phyloP scores from a whole-genome alignment of 1,284 basidiomycete species.

The Dichomitus squalens region DNA sequence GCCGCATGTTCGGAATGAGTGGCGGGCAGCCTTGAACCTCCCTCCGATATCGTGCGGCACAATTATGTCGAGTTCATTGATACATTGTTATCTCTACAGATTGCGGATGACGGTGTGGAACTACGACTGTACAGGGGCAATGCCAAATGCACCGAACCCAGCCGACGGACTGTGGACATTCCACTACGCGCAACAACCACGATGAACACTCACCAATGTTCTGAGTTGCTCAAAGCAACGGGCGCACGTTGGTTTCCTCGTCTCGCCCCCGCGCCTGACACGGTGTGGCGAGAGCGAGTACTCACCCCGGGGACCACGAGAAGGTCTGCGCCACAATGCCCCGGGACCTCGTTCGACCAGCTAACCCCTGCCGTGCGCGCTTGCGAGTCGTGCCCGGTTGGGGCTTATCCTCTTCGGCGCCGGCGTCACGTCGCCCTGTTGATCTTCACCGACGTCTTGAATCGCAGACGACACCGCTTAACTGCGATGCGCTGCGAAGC shows the following conservation, averaged over 20 bases:
- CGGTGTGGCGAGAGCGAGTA: constrained; percentile 9
- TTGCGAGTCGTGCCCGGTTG: constrained; percentile 11
- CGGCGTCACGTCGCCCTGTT: constrained; percentile 5
- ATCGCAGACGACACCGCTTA: constrained; percentile 9
- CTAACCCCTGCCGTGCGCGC: constrained; percentile 19
- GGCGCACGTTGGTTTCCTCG: constrained; percentile 23
- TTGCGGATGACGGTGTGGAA: too few species aligned
- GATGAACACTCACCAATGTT: too few species aligned
- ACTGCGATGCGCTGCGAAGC: constrained; percentile 11
- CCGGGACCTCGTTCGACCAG: constrained; percentile 18
- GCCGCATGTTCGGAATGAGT: too few species aligned
- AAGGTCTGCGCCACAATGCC: constrained; percentile 22
- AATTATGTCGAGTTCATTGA: too few species aligned
- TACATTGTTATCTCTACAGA: too few species aligned
- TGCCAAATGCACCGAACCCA: too few species aligned
- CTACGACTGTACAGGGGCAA: too few species aligned
- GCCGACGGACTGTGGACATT: too few species aligned
- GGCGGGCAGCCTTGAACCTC: too few species aligned
- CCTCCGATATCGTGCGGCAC: too few species aligned
- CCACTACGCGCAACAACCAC: too few species aligned
- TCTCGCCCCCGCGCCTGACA: not conserved
- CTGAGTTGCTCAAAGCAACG: too few species aligned
- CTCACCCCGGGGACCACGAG: constrained; percentile 25
- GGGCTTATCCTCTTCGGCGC: not conserved
- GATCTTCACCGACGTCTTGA: constrained; percentile 12